These are phyloP conservation scores for Dactylonectria estremocensis DNA, from an alignment of 2,329 filamentous ascomycete genomes.

Conservation along the genomic window DNA sequence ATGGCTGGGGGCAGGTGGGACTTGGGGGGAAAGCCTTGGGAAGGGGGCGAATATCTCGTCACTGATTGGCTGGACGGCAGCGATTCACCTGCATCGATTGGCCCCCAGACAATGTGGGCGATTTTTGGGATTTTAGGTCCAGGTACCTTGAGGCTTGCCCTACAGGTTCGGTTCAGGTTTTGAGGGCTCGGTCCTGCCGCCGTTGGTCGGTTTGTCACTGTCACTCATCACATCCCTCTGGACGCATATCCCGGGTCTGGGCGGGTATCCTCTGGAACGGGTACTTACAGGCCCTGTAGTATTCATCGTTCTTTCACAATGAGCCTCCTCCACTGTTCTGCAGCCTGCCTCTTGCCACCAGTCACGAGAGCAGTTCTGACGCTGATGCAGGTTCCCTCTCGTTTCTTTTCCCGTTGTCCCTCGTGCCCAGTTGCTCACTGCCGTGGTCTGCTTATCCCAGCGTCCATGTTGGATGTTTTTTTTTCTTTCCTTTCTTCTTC, in stretches of 20 bases:
- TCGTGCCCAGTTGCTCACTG: background rate
- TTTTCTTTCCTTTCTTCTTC: background rate
- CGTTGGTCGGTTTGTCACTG: background rate
- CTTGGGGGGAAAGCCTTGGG: background rate
- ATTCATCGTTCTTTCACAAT: background rate
- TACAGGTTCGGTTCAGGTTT: background rate
- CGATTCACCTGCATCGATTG: background rate
- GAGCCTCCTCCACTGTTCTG: background rate
- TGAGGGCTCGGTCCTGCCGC: background rate
- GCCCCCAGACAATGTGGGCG: background rate
- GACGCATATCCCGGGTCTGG: too few relatives aligned
- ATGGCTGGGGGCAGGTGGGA: background rate
- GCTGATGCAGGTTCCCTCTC: background rate
- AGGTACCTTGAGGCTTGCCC: background rate
- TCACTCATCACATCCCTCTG: too few relatives aligned
- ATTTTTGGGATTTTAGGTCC: background rate
- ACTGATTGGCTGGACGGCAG: background rate
- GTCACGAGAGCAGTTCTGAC: background rate
- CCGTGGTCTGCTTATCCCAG: background rate
- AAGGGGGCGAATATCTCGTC: background rate
- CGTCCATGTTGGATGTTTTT: background rate
- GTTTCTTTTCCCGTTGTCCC: background rate
- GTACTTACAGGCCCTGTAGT: too few relatives aligned
- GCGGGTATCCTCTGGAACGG: too few relatives aligned
- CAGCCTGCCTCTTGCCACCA: conserved; percentile 1